phyloP scores from a whole-genome alignment of 805 yeast species.

The Lipomyces orientalis region DNA sequence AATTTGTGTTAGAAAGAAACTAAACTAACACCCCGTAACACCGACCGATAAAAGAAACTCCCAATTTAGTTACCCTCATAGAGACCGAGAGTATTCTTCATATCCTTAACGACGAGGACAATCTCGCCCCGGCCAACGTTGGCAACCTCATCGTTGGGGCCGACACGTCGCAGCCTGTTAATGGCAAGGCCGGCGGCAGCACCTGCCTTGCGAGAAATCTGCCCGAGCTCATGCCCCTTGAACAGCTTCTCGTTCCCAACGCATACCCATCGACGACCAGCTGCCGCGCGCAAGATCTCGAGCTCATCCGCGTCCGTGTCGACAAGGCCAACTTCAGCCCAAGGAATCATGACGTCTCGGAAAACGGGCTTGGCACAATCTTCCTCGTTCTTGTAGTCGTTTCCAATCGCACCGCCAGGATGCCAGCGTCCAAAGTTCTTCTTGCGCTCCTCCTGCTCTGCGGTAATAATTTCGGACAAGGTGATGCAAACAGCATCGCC shows the following conservation, averaged over 20 bases:
- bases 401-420: slow-evolving; percentile 92
- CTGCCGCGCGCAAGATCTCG: slow-evolving; percentile 34
- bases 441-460: slow-evolving; percentile 60
- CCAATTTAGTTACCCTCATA: slow-evolving; percentile 10
- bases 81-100: slow-evolving; percentile 23
- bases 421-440: slow-evolving; percentile 71
- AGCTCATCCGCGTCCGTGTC: slow-evolving; percentile 33
- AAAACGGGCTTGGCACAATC: slow-evolving; percentile 6
- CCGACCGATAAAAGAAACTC: background rate
- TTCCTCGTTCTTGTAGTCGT: slow-evolving; percentile 45
- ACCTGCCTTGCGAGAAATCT: slow-evolving; percentile 7
- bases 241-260: slow-evolving; percentile 23
- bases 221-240: slow-evolving; percentile 23
- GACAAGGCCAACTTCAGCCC: slow-evolving; percentile 32
- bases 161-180: slow-evolving; percentile 21
- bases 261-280: slow-evolving; percentile 37
- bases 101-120: slow-evolving; percentile 27
- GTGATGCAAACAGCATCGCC: slow-evolving; percentile 83
- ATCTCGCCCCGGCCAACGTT: slow-evolving; percentile 17
- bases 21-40: background rate
- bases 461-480: slow-evolving; percentile 67
- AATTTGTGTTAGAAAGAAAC: slow-evolving; percentile 4
- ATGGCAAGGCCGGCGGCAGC: slow-evolving; percentile 15
- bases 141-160: slow-evolving; percentile 15
- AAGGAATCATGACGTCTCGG: slow-evolving; percentile 31